Base-by-base conservation (phyloP, 441 rosid species). In the Pelargonium fulgidum region DNA sequence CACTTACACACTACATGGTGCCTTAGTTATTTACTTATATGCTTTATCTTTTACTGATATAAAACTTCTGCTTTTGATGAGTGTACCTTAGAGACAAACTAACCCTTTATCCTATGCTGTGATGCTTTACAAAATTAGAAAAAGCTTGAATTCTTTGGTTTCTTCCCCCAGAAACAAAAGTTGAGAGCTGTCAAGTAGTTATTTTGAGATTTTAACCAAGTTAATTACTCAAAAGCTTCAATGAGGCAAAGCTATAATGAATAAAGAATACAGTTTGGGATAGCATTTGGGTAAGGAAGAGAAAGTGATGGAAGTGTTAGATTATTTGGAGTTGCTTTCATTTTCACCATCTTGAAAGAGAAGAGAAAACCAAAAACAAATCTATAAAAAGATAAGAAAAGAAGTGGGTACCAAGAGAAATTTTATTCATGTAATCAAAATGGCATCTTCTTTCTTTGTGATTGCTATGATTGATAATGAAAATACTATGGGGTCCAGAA, bases 11-110 rank as follows among this genome's bases (percentile, higher is more conserved):
- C n/a, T 52, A 12, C 19, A 41, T 17, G 62, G 22, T 36, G 47
- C 17, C 64, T 10, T 58, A 16, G 7, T 56, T 39, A 17, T 17
- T 36, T 58, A 14, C 36, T 59, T 3, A 5, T 24, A 13, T 62
- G 7, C 41, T 62, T 4, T 24, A 26, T 62, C 39, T 24, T 61
- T 12, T 62, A 62, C 17, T 62, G 64, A 62, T 62, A 12, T 26
- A 62, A n/a, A 64, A 56, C 72, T 68, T 45, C 64, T 26, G 48
- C 65, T 68, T 73, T 47, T 29, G 7, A n/a, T 68, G 54, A 68
- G 67, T 67, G 61, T 66, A 61, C 76, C 47, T 64, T 17, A 26
- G 50, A 68, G 71, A 72, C 65, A 64, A 76, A 76, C 75, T 71
- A 61, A 26, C 24, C 67, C 72, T 65, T 76, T 69, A 4, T 24